A percentile compares a stretch with the other conserved stretches of the same genome.
These are phyloP conservation scores for Monosporascus sp. DNA, from an alignment of 2,329 filamentous ascomycete genomes.

Conservation along the genomic window DNA sequence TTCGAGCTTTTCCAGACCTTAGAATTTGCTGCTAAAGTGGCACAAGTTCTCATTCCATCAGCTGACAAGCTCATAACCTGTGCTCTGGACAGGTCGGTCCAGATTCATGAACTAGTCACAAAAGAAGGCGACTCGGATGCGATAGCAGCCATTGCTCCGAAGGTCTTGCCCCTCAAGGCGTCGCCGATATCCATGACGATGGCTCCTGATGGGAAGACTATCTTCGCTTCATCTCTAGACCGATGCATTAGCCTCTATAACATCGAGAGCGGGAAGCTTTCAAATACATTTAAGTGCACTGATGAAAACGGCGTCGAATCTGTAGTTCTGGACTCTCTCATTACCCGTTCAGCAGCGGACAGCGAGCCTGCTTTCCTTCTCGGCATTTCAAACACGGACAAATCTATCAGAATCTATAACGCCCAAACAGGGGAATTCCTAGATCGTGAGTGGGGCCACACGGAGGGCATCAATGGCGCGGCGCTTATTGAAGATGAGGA, in stretches of 20 bases:
- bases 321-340: slow-evolving; percentile 75
- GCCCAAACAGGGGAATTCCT: slow-evolving; percentile 69
- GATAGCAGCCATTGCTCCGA: slow-evolving; percentile 70
- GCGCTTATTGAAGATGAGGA: slow-evolving; percentile 60
- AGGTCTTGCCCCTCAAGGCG: slow-evolving; percentile 75
- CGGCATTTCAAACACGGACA: slow-evolving; percentile 91
- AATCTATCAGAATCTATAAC: slow-evolving; percentile 89
- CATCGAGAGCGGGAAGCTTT: slow-evolving; percentile 61
- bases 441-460: slow-evolving; percentile 90
- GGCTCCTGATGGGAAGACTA: slow-evolving; percentile 52
- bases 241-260: slow-evolving; percentile 57
- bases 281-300: slow-evolving; percentile 72
- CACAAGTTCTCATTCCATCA: slow-evolving; percentile 66
- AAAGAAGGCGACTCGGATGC: slow-evolving; percentile 59
- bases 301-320: slow-evolving; percentile 77
- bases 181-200: slow-evolving; percentile 81
- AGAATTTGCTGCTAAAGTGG: slow-evolving; percentile 85
- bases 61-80: slow-evolving; percentile 75
- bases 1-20: slow-evolving; percentile 86
- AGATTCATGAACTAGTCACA: slow-evolving; percentile 72
- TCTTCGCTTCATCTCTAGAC: slow-evolving; percentile 56
- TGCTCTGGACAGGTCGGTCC: slow-evolving; percentile 80
- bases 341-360: slow-evolving; percentile 51
- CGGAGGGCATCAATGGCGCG: slow-evolving; percentile 85
- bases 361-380: slow-evolving; percentile 62